phyloP scores from a whole-genome alignment of 768 basidiomycete species.

The Mycena amicta region DNA sequence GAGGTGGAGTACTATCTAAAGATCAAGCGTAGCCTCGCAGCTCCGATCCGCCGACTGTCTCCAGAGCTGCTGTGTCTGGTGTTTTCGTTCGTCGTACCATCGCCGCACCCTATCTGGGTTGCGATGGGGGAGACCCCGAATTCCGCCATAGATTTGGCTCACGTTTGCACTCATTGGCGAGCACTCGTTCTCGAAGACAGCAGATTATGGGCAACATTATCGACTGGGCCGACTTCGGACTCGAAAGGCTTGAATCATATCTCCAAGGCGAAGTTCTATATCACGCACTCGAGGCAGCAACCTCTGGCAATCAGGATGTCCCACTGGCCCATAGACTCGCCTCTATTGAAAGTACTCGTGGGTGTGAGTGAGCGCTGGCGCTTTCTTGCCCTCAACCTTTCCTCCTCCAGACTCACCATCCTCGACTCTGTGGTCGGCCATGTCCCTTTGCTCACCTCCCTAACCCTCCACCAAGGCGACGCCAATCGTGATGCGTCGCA shows the following conservation, averaged over 20 bases:
- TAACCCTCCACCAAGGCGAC: neutral
- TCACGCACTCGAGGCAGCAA: neutral
- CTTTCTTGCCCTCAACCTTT: conserved; percentile 1
- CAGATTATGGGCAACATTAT: conserved; percentile 9
- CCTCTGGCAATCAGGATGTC: neutral
- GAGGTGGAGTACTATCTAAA: conserved; percentile 1
- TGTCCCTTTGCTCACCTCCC: conserved; percentile 9
- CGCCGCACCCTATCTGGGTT: neutral
- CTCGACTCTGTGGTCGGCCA: conserved; percentile 2
- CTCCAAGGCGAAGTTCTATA: neutral
- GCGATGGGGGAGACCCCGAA: neutral
- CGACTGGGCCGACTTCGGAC: neutral
- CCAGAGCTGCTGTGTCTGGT: conserved; percentile 12
- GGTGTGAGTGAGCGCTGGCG: conserved; percentile 10
- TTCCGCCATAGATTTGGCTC: neutral
- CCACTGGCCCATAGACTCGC: neutral
- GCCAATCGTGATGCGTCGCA: conserved; percentile 4
- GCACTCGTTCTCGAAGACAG: neutral
- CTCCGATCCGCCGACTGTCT: conserved; percentile 16
- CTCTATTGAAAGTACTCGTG: neutral
- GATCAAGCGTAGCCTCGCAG: neutral
- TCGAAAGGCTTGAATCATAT: neutral
- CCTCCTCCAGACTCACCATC: neutral
- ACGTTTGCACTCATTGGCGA: conserved; percentile 19
- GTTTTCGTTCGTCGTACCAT: conserved; percentile 5